Base-by-base conservation (phyloP, 768 basidiomycete genomes). In the Boletellus ananiceps region DNA sequence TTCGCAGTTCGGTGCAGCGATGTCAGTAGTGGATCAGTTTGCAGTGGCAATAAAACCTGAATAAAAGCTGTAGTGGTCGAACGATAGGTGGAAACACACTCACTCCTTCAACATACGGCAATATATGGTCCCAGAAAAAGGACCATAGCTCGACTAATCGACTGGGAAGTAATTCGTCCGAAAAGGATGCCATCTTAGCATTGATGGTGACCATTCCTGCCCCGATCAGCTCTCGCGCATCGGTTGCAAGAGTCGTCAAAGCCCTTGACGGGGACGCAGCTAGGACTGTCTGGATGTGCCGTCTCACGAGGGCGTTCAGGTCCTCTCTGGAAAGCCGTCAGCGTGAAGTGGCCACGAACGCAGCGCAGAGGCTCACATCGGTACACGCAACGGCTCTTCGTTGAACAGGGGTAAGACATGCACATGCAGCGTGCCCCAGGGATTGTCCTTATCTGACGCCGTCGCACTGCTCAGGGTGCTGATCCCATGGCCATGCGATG, bases 181-280 rank as follows among this genome's bases (percentile, higher is more conserved):
- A 86, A 8, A 87, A 71, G 4, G 78, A 82, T 27, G 77, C 72
- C 5, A 97, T 74, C 59, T 90, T 93, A 0, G 91, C 83, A 57
- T 90, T 93, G 21, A 97, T 75, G 2, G 93, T 97, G 44, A 93
- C 80, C 91, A 95, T 97, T 11, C 93, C 93, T 2, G 83, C 78
- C 1, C 81, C 81, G 46, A 95, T 87, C 40, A 97, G 76, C 52
- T 93, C 93, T 16, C 81, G 75, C 0, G 92, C 81, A 66, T 94
- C 92, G 46, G 78, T 71, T 49, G 89, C 87, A 11, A 97, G 77
- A 8, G 81, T 80, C 0, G 78, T 70, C 35, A 96, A 68, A 5
- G 91, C 86, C 52, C 80, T 85, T 3, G 86, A 79, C 0, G 89
- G 89, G 1, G 82, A 78, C 5, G 82, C 79, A 19, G 89, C 81